These are phyloP conservation scores for Aspergillus saccharolyticus DNA, from an alignment of 495 filamentous ascomycete species.

Conservation along the genomic window DNA sequence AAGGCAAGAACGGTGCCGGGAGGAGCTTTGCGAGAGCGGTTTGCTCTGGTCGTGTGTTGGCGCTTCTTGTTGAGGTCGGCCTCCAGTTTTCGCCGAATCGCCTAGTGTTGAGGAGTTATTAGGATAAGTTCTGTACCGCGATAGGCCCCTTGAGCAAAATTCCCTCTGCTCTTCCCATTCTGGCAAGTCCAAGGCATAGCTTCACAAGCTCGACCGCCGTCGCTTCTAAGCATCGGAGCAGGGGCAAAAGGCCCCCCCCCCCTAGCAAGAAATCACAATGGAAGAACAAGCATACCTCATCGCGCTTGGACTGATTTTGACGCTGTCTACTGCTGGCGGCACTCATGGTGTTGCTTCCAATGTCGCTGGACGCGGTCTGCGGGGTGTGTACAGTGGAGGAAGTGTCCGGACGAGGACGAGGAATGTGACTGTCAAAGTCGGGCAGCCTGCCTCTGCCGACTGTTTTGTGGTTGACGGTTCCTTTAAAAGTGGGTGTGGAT, in stretches of 20 bases:
- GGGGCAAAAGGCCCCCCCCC: constrained; percentile 1
- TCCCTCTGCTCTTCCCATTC: not conserved
- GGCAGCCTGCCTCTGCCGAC: constrained; percentile 61
- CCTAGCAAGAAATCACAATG: not conserved
- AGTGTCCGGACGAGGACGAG: constrained; percentile 71
- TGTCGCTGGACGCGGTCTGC: constrained; percentile 55
- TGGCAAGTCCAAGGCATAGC: not conserved
- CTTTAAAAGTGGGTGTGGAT: constrained; percentile 48
- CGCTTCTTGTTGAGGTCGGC: constrained; percentile 97
- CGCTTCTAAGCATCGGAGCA: not conserved
- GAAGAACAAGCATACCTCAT: constrained; percentile 72
- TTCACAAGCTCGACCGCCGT: not conserved
- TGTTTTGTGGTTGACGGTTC: constrained; percentile 42
- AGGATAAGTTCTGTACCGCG: not conserved
- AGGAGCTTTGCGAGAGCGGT: constrained; percentile 85
- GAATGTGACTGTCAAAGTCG: constrained; percentile 68
- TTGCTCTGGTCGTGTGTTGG: constrained; percentile 65
- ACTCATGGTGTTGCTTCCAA: constrained; percentile 55
- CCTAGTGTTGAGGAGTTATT: constrained; percentile 47
- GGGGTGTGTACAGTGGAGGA: constrained; percentile 56
- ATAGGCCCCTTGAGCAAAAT: not conserved
- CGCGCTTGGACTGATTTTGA: constrained; percentile 91
- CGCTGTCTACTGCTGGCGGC: constrained; percentile 75
- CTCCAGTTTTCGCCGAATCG: constrained; percentile 94
- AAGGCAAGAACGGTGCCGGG: constrained; percentile 93